Evolutionary conservation across 352 stramenopile species (phyloP).

Genomic region (Globisporangium takayamanum): DNA sequence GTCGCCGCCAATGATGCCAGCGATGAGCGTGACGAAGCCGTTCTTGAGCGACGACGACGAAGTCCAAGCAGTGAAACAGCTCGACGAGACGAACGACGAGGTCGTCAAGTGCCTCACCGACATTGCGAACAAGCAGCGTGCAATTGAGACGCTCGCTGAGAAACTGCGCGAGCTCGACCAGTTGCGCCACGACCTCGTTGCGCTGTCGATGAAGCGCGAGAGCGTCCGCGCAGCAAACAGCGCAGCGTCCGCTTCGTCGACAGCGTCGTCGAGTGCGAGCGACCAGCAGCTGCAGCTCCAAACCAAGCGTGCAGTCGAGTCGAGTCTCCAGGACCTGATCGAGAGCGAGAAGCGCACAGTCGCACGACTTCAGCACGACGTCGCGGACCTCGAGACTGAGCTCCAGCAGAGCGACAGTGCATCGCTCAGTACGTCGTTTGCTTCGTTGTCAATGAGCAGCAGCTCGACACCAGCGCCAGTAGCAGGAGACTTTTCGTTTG

Average conservation of each 20-base stretch:
- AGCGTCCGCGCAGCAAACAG: conserved; percentile 25
- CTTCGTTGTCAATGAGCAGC: conserved; percentile 7
- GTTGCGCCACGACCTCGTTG: conserved; percentile 61
- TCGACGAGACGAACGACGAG: conserved; percentile 54
- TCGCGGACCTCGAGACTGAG: conserved; percentile 42
- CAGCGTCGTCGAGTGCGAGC: conserved; percentile 5
- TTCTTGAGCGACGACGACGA: conserved; percentile 65
- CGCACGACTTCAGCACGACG: conserved; percentile 44
- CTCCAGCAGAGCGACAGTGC: conserved; percentile 23
- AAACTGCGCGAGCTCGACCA: conserved; percentile 70
- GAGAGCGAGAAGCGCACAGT: conserved; percentile 50
- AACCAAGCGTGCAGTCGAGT: conserved; percentile 33
- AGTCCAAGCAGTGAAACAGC: conserved; percentile 32
- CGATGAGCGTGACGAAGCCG: conserved; percentile 19
- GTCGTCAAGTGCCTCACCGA: conserved; percentile 30
- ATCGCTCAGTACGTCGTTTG: conserved; percentile 19
- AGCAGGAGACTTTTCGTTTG: background rate
- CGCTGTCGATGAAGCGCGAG: conserved; percentile 63
- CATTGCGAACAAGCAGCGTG: conserved; percentile 58
- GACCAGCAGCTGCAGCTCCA: conserved; percentile 22
- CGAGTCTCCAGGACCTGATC: conserved; percentile 45
- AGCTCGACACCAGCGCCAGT: background rate
- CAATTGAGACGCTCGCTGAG: conserved; percentile 52
- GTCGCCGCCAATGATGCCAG: conserved; percentile 5
- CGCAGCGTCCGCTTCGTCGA: background rate